These are phyloP conservation scores for Zasmidium angulare DNA, from an alignment of 2,329 filamentous ascomycete species.

Conservation along the genomic window DNA sequence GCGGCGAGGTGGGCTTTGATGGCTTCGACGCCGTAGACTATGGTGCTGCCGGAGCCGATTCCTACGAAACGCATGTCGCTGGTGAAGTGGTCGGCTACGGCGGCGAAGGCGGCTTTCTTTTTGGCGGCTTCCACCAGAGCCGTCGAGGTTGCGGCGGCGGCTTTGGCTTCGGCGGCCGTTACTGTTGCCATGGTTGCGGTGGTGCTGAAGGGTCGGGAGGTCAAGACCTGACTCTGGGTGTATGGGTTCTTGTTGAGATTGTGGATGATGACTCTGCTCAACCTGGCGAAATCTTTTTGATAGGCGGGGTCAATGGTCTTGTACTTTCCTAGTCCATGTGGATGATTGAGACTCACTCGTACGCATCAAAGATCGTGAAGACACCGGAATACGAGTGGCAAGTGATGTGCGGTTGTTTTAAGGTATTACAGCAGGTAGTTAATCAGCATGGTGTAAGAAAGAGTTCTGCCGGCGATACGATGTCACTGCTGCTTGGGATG, in stretches of 20 bases:
- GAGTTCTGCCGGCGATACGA: neutral
- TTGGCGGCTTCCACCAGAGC: slow-evolving; percentile 67
- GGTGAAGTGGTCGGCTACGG: slow-evolving; percentile 71
- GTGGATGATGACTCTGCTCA: neutral
- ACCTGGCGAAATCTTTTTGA: neutral
- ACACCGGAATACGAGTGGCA: neutral
- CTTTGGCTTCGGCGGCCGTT: slow-evolving; percentile 6
- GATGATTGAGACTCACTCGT: neutral
- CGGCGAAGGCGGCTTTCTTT: slow-evolving; percentile 69
- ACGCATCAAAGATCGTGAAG: neutral
- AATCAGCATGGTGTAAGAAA: neutral
- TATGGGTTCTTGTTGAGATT: neutral
- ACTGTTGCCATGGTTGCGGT: slow-evolving; percentile 13
- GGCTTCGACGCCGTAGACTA: slow-evolving; percentile 81
- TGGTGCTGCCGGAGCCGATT: slow-evolving; percentile 79
- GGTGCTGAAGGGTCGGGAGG: neutral
- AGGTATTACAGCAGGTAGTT: neutral
- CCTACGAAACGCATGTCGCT: slow-evolving; percentile 65
- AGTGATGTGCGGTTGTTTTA: neutral
- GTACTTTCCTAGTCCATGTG: neutral
- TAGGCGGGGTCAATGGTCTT: neutral
- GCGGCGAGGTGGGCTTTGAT: slow-evolving; percentile 61
- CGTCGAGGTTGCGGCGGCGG: slow-evolving; percentile 6
- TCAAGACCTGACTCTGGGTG: neutral
- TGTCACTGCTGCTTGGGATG: neutral